phyloP scores from a whole-genome alignment of 495 filamentous ascomycete species.

The Immersiella caudata region DNA sequence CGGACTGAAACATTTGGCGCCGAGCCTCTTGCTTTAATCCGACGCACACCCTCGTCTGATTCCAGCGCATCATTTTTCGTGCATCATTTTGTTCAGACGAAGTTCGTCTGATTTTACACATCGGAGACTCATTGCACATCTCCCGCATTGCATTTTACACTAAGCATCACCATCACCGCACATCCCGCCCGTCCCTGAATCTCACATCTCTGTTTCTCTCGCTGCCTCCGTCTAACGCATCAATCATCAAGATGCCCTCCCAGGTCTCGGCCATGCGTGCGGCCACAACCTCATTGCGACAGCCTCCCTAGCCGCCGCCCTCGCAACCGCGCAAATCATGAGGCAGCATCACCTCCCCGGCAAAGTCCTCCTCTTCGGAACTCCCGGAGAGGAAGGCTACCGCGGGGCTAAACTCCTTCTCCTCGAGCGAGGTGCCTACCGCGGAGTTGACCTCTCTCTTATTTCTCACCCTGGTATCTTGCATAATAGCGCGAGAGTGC shows the following conservation, averaged over 20 bases:
- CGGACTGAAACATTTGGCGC: too few relatives aligned
- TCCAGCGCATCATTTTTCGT: too few relatives aligned
- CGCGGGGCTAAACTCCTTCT: conserved; percentile 71
- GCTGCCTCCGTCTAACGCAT: too few relatives aligned
- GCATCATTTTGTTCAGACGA: too few relatives aligned
- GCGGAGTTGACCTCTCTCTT: conserved; percentile 64
- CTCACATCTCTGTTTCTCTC: too few relatives aligned
- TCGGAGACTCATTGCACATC: too few relatives aligned
- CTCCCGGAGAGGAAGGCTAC: conserved; percentile 66
- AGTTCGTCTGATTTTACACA: too few relatives aligned
- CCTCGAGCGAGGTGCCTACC: conserved; percentile 64
- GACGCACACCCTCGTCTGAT: too few relatives aligned
- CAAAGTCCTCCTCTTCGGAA: conserved; percentile 65
- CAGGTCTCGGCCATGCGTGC: conserved; percentile 66
- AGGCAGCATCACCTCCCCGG: conserved; percentile 45
- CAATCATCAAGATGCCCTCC: conserved; percentile 60
- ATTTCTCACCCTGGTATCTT: conserved; percentile 61
- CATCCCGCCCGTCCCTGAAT: too few relatives aligned
- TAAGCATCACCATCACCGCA: too few relatives aligned
- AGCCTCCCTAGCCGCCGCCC: conserved; percentile 59
- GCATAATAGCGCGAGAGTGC: conserved; percentile 46
- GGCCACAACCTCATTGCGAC: conserved; percentile 73
- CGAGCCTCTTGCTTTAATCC: too few relatives aligned
- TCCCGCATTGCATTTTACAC: too few relatives aligned
- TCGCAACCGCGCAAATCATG: conserved; percentile 59